Evolutionary conservation across 306 rosid genomes (phyloP), one percentile per base, ranked within the genome.

Genomic region (Fagus crenata): DNA sequence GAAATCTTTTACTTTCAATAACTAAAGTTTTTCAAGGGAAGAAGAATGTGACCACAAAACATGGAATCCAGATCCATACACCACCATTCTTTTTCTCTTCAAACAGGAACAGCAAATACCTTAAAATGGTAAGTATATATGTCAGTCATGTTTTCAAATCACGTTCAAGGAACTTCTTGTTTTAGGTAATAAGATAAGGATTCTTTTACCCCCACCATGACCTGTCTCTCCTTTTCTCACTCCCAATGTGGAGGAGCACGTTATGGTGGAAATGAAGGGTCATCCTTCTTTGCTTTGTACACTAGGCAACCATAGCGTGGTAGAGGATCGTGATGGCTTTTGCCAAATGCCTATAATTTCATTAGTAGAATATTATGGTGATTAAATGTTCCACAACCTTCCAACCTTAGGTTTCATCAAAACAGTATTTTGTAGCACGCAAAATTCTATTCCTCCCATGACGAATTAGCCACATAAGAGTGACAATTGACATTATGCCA

Each of bases 201-300:
- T 7, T 70, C 18, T 59, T 71, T 6, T 41, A 49, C 18, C 17
- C 49, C 28, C 13, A 36, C 54, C 49, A 32, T 67, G 39, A 53
- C 36, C 15, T 40, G 7, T 22, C 17, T 9, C 9, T 41, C 36
- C 7, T 53, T 49, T 28, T 40, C 68, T 65, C 41, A 22, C 67
- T 64, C 17, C 58, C 53, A 43, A 15, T 53, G 15, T 1, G 67
- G 49, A 36, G 42, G 22, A 39, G 53, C 56, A 67, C 51, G 36
- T 69, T 32, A 22, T 55, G 71, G 33, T n/a, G 81, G 74, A 82
- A 46, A 76, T 7, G 18, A 22, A 67, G 84, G 84, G 75, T 33
- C 70, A 69, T 71, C 12, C n/a, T 76, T 59, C 74, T 67, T 67
- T 49, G 69, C 69, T 43, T 53, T 65, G 53, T 49, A 53, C 73